Evolutionary conservation across 2,329 filamentous ascomycete genomes (phyloP).

Genomic region (Hypoxylon sp.): DNA sequence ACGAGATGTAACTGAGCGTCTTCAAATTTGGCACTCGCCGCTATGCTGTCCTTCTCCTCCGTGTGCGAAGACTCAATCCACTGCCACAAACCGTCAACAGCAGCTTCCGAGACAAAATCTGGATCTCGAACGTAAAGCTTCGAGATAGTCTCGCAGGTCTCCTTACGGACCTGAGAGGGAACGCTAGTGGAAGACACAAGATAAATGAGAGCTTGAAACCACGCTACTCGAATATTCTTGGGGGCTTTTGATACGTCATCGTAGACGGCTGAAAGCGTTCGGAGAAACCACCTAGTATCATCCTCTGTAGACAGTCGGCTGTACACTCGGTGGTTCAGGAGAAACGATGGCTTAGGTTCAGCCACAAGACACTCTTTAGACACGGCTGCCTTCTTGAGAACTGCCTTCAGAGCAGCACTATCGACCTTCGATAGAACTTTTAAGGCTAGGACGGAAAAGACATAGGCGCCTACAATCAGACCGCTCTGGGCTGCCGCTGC

Average conservation of each 20-base stretch:
- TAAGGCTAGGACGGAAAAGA: constrained; percentile 76
- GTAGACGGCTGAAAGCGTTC: constrained; percentile 76
- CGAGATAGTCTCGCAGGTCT: constrained; percentile 73
- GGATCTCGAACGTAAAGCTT: constrained; percentile 74
- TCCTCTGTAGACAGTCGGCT: constrained; percentile 81
- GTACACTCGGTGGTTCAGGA: constrained; percentile 88
- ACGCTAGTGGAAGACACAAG: constrained; percentile 75
- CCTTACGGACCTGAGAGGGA: constrained; percentile 73
- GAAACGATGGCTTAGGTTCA: constrained; percentile 87
- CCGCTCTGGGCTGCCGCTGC: constrained; percentile 85
- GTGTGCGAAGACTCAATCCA: constrained; percentile 78
- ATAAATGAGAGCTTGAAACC: constrained; percentile 90
- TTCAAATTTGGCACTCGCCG: constrained; percentile 75
- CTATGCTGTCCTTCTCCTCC: constrained; percentile 83
- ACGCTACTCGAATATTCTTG: constrained; percentile 72
- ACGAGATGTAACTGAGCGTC: constrained; percentile 73
- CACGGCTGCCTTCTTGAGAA: constrained; percentile 74
- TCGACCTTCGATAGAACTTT: constrained; percentile 69
- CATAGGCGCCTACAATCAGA: constrained; percentile 83
- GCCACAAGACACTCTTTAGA: constrained; percentile 75
- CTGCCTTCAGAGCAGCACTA: constrained; percentile 61
- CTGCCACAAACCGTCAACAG: constrained; percentile 83
- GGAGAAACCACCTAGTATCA: constrained; percentile 83
- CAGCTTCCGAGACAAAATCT: constrained; percentile 69
- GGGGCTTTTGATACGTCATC: constrained; percentile 66